These are phyloP conservation scores for Neonectria ditissima DNA, from an alignment of 2,329 filamentous ascomycete genomes.

Conservation along the genomic window DNA sequence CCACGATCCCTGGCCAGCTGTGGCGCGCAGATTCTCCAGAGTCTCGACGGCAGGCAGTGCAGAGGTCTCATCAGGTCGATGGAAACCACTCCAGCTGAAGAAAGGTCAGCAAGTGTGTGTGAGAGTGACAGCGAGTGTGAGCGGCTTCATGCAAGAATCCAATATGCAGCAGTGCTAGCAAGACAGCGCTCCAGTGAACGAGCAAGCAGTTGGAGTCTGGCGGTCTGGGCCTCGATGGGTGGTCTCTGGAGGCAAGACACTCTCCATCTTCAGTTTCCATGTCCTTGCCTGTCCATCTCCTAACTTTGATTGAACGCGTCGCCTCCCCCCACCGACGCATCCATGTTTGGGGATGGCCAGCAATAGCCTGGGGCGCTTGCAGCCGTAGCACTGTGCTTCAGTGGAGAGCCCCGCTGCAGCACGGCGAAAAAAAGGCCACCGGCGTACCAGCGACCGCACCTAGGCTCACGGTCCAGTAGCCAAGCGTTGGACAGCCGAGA, in stretches of 20 bases:
- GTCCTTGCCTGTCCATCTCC: not conserved
- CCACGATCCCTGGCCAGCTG: constrained; percentile 15
- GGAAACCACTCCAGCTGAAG: constrained; percentile 17
- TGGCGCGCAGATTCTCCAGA: not conserved
- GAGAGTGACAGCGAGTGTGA: not conserved
- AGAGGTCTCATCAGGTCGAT: not conserved
- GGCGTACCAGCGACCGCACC: constrained; percentile 15
- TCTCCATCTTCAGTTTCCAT: not conserved
- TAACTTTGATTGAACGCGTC: constrained; percentile 18
- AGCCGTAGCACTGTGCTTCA: not conserved
- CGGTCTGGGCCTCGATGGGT: constrained; percentile 7
- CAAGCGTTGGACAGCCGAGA: constrained; percentile 42
- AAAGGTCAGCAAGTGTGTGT: not conserved
- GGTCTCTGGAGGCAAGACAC: not conserved
- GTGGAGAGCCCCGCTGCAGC: not conserved
- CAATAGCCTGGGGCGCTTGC: constrained; percentile 3
- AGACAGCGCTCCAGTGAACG: too few relatives aligned
- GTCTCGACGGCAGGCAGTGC: constrained; percentile 22
- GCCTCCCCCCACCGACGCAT: constrained; percentile 6
- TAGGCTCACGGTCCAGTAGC: constrained; percentile 23
- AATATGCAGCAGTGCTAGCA: not conserved
- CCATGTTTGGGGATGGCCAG: not conserved
- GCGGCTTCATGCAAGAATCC: constrained; percentile 3
- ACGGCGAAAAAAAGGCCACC: not conserved
- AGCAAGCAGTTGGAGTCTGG: not conserved